Percentiles rank a stretch among this genome's conserved stretches.
These are phyloP conservation scores for Ulota crispa DNA, from an alignment of 225 moss, liverwort and hornwort genomes.

Conservation along the genomic window DNA sequence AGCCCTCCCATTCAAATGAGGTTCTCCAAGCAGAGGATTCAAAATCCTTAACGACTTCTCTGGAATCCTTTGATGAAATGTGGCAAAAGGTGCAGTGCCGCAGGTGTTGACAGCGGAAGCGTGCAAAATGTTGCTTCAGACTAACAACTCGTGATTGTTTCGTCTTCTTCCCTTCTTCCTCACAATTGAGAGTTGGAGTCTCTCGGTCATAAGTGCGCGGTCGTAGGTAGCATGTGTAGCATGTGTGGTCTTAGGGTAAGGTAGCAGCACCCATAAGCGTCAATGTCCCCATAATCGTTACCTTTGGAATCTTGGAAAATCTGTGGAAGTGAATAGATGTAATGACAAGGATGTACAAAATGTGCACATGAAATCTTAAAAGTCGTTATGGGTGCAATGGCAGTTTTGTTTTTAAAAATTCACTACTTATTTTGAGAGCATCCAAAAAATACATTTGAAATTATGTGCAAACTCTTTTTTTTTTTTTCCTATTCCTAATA, in stretches of 20 bases:
- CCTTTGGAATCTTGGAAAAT: too few relatives aligned
- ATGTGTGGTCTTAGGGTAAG: constrained; percentile 10
- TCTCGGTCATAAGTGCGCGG: neutral
- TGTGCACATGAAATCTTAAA: too few relatives aligned
- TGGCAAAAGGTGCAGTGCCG: neutral
- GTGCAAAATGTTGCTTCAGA: neutral
- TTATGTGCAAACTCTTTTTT: too few relatives aligned
- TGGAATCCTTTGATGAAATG: neutral
- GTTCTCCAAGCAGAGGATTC: neutral
- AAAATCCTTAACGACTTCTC: neutral
- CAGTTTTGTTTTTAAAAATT: too few relatives aligned
- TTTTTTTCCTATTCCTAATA: too few relatives aligned
- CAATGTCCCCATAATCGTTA: too few relatives aligned
- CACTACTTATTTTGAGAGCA: too few relatives aligned
- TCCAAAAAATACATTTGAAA: too few relatives aligned
- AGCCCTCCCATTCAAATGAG: constrained; percentile 49
- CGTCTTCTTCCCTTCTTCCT: neutral
- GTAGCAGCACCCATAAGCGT: too few relatives aligned
- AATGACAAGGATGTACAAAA: too few relatives aligned
- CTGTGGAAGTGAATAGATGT: too few relatives aligned
- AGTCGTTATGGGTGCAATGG: too few relatives aligned
- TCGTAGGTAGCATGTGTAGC: neutral
- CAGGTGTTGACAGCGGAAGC: neutral
- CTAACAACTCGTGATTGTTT: neutral
- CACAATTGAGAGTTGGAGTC: neutral